phyloP scores from a whole-genome alignment of 2,329 filamentous ascomycete species.

The Scopulariopsis brevicaulis region DNA sequence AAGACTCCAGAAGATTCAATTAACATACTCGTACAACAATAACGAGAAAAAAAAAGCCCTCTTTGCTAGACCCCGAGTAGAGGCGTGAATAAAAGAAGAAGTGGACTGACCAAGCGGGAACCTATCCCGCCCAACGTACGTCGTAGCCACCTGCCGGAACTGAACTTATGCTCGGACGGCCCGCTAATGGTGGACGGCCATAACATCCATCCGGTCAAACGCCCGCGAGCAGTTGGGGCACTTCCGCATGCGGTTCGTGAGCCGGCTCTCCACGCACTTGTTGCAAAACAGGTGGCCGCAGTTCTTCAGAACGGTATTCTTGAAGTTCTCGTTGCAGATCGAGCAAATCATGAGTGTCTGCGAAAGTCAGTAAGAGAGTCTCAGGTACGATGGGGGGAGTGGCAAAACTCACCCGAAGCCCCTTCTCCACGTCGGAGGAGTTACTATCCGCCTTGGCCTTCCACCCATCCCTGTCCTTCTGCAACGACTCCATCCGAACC shows the following conservation, averaged over 20 bases:
- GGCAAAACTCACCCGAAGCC: conserved; percentile 63
- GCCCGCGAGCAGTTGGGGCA: conserved; percentile 89
- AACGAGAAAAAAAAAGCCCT: not conserved
- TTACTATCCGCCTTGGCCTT: conserved; percentile 74
- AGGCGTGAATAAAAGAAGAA: not conserved
- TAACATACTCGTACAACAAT: not conserved
- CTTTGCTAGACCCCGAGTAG: not conserved
- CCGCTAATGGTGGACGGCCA: conserved; percentile 49
- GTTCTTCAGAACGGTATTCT: conserved; percentile 85
- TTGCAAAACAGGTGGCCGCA: conserved; percentile 95
- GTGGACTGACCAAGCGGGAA: no score
- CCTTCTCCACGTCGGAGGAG: conserved; percentile 71
- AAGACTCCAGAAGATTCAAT: not conserved
- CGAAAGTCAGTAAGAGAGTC: not conserved
- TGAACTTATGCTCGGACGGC: not conserved
- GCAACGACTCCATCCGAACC: conserved; percentile 62
- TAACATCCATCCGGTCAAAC: conserved; percentile 84
- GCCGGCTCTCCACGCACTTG: conserved; percentile 78
- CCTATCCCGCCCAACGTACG: not conserved
- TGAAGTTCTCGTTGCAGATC: conserved; percentile 86
- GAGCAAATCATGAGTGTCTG: conserved; percentile 53
- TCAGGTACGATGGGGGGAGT: not conserved
- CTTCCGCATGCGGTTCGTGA: conserved; percentile 83
- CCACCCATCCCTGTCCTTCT: conserved; percentile 77
- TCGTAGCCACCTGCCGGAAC: not conserved